A percentile compares a stretch with the other conserved stretches of the same genome.
These are phyloP conservation scores for Tagetes erecta DNA, from an alignment of 129 eudicot genomes.

Conservation along the genomic window DNA sequence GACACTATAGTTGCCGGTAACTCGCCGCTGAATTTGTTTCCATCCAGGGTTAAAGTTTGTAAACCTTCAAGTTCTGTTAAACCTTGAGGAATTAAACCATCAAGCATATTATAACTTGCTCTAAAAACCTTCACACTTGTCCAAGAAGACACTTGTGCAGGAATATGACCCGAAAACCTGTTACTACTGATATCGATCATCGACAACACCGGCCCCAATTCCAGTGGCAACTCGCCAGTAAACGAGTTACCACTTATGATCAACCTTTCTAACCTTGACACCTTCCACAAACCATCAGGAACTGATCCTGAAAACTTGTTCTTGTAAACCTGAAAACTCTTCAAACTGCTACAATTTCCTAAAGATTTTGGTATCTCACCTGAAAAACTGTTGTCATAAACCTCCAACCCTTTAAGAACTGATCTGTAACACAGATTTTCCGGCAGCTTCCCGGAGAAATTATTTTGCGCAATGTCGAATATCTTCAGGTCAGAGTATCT, in stretches of 20 bases:
- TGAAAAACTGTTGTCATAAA: slow-evolving; percentile 43
- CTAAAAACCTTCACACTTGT: slow-evolving; percentile 39
- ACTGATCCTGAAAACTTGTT: slow-evolving; percentile 61
- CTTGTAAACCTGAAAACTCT: slow-evolving; percentile 32
- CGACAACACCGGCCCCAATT: slow-evolving; percentile 41
- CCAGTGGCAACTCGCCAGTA: slow-evolving; percentile 58
- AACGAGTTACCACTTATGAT: slow-evolving; percentile 50
- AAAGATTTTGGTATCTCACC: slow-evolving; percentile 64
- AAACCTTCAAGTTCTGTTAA: slow-evolving; percentile 52
- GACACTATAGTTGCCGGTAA: slow-evolving; percentile 54
- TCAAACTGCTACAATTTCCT: slow-evolving; percentile 51
- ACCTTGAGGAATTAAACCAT: slow-evolving; percentile 65
- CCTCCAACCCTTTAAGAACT: slow-evolving; percentile 41
- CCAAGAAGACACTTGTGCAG: slow-evolving; percentile 57
- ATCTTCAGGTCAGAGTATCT: slow-evolving; percentile 46
- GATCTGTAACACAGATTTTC: slow-evolving; percentile 51
- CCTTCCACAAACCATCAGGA: slow-evolving; percentile 71
- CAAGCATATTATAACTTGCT: slow-evolving; percentile 61
- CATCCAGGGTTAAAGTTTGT: slow-evolving; percentile 44
- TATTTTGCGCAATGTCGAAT: slow-evolving; percentile 52
- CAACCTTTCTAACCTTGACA: slow-evolving; percentile 31
- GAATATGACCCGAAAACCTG: slow-evolving; percentile 66
- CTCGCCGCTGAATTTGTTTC: slow-evolving; percentile 60
- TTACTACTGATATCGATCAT: slow-evolving; percentile 58
- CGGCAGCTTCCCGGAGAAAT: slow-evolving; percentile 52